A percentile compares a stretch with the other conserved stretches of the same genome.
Conservation (phyloP, 805 yeast genomes). For the Metschnikowia lachancei region DNA sequence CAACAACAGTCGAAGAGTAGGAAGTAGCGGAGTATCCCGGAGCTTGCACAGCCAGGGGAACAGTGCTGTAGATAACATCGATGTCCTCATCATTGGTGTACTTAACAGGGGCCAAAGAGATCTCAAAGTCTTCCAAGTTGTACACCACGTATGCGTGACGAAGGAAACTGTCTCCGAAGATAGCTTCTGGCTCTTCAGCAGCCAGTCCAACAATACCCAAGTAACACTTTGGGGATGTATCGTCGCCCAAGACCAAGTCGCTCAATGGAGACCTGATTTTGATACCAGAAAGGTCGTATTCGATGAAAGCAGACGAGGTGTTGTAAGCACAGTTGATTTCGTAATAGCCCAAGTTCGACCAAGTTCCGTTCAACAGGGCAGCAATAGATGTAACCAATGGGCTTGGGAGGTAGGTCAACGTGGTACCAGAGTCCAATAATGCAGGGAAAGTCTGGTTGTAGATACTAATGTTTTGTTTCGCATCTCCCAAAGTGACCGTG, state of each 20-base stretch:
- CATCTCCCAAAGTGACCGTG: not conserved
- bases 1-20: too few relatives aligned
- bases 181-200: too few relatives aligned
- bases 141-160: slow-evolving; percentile 62
- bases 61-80: too few relatives aligned
- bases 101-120: slow-evolving; percentile 50
- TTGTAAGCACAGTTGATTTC: too few relatives aligned
- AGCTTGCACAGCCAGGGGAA: slow-evolving; percentile 44
- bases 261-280: too few relatives aligned
- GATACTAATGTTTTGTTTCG: not conserved
- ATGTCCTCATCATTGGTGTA: slow-evolving; percentile 36
- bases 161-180: slow-evolving; percentile 36
- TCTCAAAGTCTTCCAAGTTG: slow-evolving; percentile 53
- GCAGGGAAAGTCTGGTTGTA: slow-evolving; percentile 8
- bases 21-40: slow-evolving; percentile 45
- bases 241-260: too few relatives aligned
- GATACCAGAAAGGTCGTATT: too few relatives aligned
- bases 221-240: too few relatives aligned
- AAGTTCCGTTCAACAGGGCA: slow-evolving; percentile 50
- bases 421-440: slow-evolving; percentile 52
- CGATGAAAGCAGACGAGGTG: too few relatives aligned
- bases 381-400: slow-evolving; percentile 21
- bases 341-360: too few relatives aligned
- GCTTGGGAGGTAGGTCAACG: slow-evolving; percentile 47
- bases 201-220: too few relatives aligned